phyloP scores from a whole-genome alignment of 2,329 filamentous ascomycete species.

The Trichoderma afroharzianum region DNA sequence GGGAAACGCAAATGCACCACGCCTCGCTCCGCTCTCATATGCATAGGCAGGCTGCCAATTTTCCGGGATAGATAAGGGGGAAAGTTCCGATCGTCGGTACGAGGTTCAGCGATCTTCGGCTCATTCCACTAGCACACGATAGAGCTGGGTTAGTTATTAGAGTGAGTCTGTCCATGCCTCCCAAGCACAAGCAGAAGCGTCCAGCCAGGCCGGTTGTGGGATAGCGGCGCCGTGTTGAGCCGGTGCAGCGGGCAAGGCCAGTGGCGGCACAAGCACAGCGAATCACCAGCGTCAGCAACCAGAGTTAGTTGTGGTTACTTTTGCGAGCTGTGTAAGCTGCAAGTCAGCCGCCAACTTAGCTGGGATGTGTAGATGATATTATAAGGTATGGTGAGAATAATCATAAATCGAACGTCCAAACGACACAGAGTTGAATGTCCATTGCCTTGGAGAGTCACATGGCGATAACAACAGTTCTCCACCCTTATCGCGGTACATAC shows the following conservation, averaged over 20 bases:
- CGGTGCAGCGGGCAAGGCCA: background rate
- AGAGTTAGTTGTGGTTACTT: background rate
- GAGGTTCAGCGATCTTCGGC: background rate
- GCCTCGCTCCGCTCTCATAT: background rate
- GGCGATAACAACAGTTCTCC: background rate
- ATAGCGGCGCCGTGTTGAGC: slow-evolving; percentile 8
- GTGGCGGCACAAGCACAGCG: background rate
- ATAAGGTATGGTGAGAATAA: background rate
- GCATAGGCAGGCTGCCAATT: background rate
- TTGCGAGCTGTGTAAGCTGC: background rate
- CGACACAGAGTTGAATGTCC: background rate
- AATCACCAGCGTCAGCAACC: background rate
- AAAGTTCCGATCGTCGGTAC: background rate
- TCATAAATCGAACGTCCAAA: background rate
- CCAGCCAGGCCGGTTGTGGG: background rate
- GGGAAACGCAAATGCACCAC: background rate
- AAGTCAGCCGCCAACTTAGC: background rate
- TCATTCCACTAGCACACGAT: background rate
- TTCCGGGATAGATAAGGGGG: background rate
- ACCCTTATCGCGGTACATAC: slow-evolving; percentile 12
- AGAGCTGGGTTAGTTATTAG: background rate
- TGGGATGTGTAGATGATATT: background rate
- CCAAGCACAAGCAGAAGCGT: background rate
- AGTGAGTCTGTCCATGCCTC: background rate
- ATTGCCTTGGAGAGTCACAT: background rate